phyloP scores from a whole-genome alignment of 495 filamentous ascomycete species.

The Hapsidospora chrysogenum region DNA sequence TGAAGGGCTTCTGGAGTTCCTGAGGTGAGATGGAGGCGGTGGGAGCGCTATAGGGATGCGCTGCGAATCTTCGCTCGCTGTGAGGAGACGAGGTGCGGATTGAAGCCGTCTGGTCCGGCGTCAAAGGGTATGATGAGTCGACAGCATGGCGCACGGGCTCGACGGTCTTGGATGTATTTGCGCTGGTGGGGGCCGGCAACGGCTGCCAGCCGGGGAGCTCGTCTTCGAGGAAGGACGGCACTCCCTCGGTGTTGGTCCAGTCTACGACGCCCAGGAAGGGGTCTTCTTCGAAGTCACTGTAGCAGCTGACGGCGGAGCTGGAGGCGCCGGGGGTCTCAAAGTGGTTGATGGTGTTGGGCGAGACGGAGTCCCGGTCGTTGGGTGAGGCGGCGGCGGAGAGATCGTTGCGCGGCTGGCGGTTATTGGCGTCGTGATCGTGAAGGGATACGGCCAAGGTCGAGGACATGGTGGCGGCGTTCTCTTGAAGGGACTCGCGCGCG shows the following conservation, averaged over 20 bases:
- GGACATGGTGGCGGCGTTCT: too few species aligned
- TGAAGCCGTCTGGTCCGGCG: slow-evolving; percentile 13
- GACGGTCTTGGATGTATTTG: not conserved
- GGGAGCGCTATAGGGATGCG: not conserved
- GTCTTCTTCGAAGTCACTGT: slow-evolving; percentile 23
- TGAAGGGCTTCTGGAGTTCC: slow-evolving; percentile 8
- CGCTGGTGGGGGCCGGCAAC: slow-evolving; percentile 6
- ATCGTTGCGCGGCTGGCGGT: slow-evolving; percentile 6
- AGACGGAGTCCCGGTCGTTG: slow-evolving; percentile 18
- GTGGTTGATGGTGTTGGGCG: slow-evolving; percentile 18
- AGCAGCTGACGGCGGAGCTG: slow-evolving; percentile 19
- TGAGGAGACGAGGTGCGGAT: slow-evolving; percentile 10
- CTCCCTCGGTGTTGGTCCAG: slow-evolving; percentile 14
- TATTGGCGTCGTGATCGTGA: slow-evolving; percentile 3
- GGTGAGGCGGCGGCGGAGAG: slow-evolving; percentile 22
- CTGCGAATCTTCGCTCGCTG: not conserved
- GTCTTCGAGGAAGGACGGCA: slow-evolving; percentile 19
- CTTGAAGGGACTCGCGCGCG: too few species aligned
- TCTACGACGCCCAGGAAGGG: slow-evolving; percentile 22
- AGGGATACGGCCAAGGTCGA: not conserved
- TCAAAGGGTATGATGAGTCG: slow-evolving; percentile 11
- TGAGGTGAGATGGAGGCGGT: slow-evolving; percentile 7
- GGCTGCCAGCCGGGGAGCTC: slow-evolving; percentile 2
- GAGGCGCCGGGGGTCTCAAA: slow-evolving; percentile 26
- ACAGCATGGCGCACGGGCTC: slow-evolving; percentile 3